Evolutionary conservation across 176 grass and related monocot species (phyloP), one percentile per base, ranked within the genome.

Genomic region (Panicum miliaceum): DNA sequence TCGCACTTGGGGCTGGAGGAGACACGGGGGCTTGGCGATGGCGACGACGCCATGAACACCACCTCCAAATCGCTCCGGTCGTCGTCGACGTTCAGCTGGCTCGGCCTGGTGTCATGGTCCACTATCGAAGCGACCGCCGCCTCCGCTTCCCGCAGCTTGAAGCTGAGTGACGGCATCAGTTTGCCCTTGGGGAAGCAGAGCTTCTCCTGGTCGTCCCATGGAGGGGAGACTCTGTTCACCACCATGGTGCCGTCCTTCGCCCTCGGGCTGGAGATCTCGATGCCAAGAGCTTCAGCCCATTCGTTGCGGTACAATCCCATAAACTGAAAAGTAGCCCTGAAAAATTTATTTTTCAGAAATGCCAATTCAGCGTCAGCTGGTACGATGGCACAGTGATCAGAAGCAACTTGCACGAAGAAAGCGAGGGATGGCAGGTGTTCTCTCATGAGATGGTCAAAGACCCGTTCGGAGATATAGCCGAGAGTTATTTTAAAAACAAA

Each of bases 291-390:
- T 60, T 90, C 91, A 86, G 81, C 62, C 86, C 88, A 96, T 84
- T 71, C 41, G 40, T 58, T 67, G 43, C 23, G 29, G 45, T 76
- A 79, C 76, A 96, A 84, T 84, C 93, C 84, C 91, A 99, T 96
- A 84, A 77, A 94, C 70, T 60, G 36, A 81, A 62, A 9, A 5
- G n/a, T 60, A 18, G 8, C 68, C 0, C 80, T 87, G 84, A 25
- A 86, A 68, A 45, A 37, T 22, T 18, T 6, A 18, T 11, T 23
- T 38, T 48, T 60, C 60, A 66, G 22, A 48, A 43, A 34, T 54
- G 6, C 32, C 10, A n/a, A 84, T 69, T 80, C 42, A 51, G 51
- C 34, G 40, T 79, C 23, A n/a, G 26, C 45, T 23, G 14, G 45
- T 47, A 47, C 7, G 60, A 23, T 53, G 34, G 45, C 67, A 68